A percentile compares a stretch with the other conserved stretches of the same genome.
These are phyloP conservation scores for Aspergillus amoenus DNA, from an alignment of 2,329 filamentous ascomycete genomes.

Conservation along the genomic window DNA sequence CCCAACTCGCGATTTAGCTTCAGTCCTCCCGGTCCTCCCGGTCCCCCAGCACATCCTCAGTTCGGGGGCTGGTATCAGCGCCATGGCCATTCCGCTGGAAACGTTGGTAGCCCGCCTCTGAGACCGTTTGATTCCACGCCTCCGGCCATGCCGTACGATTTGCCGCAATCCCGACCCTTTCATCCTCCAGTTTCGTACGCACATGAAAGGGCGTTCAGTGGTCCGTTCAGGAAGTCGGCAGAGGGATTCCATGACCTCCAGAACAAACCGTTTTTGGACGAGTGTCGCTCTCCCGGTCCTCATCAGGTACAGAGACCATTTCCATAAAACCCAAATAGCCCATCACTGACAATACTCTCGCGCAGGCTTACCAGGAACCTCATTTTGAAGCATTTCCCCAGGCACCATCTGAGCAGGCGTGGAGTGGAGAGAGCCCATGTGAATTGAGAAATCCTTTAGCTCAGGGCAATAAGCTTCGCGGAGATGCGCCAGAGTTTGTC, in stretches of 20 bases:
- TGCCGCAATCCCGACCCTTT: not conserved
- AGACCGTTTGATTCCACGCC: not conserved
- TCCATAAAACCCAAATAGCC: not conserved
- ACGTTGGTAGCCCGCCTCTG: not conserved
- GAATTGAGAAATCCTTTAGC: not conserved
- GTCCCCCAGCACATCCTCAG: not conserved
- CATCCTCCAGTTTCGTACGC: not conserved
- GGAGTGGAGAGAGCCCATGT: not conserved
- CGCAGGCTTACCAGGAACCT: conserved; percentile 13
- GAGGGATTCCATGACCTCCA: conserved; percentile 1
- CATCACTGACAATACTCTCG: not conserved
- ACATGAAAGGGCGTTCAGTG: not conserved
- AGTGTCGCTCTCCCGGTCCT: conserved; percentile 12
- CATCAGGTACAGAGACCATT: conserved; percentile 11
- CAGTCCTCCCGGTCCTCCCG: not conserved
- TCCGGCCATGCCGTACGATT: not conserved
- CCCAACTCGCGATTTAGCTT: not conserved
- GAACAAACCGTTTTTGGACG: conserved; percentile 13
- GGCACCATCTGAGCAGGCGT: not conserved
- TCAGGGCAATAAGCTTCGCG: conserved; percentile 16
- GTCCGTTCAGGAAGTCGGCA: not conserved
- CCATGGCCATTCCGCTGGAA: not conserved
- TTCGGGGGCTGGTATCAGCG: not conserved
- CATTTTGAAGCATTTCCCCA: not conserved
- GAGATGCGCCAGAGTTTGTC: conserved; percentile 24